Evolutionary conservation across 495 filamentous ascomycete genomes (phyloP).

Genomic region (Talaromyces wortmannii): DNA sequence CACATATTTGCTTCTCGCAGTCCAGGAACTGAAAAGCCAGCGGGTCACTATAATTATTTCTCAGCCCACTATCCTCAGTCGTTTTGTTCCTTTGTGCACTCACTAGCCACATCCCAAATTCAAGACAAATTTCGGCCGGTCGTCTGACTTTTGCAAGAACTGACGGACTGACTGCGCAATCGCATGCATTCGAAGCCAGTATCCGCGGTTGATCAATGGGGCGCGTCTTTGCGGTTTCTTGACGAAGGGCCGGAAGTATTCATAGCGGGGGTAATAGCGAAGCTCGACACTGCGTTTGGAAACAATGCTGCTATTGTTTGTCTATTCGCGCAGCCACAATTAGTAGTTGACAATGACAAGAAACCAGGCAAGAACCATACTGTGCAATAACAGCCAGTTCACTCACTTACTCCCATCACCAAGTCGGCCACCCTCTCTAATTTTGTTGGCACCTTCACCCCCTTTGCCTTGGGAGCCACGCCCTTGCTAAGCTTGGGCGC

Average conservation of each 20-base stretch:
- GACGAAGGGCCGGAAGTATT: constrained; percentile 84
- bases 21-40: constrained; percentile 79
- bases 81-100: constrained; percentile 27
- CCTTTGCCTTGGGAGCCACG: background rate
- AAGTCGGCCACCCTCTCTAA: constrained; percentile 49
- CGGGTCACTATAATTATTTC: constrained; percentile 59
- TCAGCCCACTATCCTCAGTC: constrained; percentile 15
- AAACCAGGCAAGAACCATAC: background rate
- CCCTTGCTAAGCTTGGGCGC: background rate
- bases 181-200: constrained; percentile 78
- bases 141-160: constrained; percentile 56
- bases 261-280: constrained; percentile 68
- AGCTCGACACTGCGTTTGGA: constrained; percentile 86
- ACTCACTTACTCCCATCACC: constrained; percentile 58
- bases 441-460: constrained; percentile 15
- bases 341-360: background rate
- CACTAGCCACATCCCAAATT: constrained; percentile 91
- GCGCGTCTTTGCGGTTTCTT: constrained; percentile 72
- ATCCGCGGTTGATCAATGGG: constrained; percentile 82
- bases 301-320: constrained; percentile 83
- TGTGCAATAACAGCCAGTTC: background rate
- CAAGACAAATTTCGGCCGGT: constrained; percentile 65
- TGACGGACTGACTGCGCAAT: constrained; percentile 64
- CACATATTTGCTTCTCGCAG: constrained; percentile 48
- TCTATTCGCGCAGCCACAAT: constrained; percentile 39